Base-by-base conservation (phyloP, 352 stramenopile genomes). In the Pythium coloratum region DNA sequence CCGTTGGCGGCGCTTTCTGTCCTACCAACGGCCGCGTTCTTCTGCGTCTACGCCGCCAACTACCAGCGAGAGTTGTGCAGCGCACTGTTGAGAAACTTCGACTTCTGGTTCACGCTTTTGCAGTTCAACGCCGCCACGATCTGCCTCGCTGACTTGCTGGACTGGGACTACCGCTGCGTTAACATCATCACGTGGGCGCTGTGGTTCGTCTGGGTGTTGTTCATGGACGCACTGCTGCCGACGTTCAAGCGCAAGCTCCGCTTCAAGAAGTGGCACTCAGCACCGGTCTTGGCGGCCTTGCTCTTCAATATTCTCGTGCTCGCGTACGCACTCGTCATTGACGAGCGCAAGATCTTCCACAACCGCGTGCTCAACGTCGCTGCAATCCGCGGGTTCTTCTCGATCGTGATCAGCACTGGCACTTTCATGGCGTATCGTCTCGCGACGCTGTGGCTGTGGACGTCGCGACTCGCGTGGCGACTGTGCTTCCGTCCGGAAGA, bases 401-500 rank as follows among this genome's bases (percentile, higher is more conserved):
- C 65, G 5, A 44, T 71, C 14, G 53, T 64, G 6, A 46, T 71
- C 30, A 71, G 55, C 59, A 71, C 58, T 6, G 42, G 44, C 30
- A 71, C 65, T 1, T 71, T 71, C 40, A 55, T 70, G 47, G 56
- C 32, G 4, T 71, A 71, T 34, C 64, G 64, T 18, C 34, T 71
- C 10, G 57, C 34, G 13, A 71, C 64, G 30, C 59, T 71, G 14
- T 55, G 51, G 50, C 42, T 67, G 3, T 71, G 65, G 65, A 71
- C 65, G 24, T 54, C 33, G 33, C 65, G 65, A 2, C 59, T 71
- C 2, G 42, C 38, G 18, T 67, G 47, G 51, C 28, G 59, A 9
- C 54, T 71, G 47, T 59, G 40, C 6, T 59, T 62, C 13, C 42
- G 51, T 1, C 50, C 50, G 2, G 65, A 67, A 55, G 32, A 59